Percentiles rank a stretch among this genome's conserved stretches.
Evolutionary conservation across 2,329 filamentous ascomycete genomes (phyloP).

Genomic region (Dryadomyces sulphureus): DNA sequence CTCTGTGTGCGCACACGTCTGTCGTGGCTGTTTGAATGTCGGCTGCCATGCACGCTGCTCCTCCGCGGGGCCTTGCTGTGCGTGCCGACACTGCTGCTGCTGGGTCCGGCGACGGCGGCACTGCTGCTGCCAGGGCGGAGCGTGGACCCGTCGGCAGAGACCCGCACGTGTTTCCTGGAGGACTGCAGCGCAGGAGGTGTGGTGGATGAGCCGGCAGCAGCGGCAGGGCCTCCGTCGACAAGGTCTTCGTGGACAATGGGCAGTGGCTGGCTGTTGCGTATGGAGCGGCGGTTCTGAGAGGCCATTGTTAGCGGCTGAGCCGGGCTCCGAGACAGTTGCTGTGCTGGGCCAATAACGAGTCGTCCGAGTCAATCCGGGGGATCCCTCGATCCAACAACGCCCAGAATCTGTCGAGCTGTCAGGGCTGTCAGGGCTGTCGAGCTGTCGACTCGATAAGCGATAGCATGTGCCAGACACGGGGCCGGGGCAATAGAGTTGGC

Average conservation of each 20-base stretch:
- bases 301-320: too few species aligned
- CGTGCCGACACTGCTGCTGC: background rate
- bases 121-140: background rate
- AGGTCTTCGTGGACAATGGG: conserved; percentile 24
- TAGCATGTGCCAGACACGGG: too few species aligned
- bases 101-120: background rate
- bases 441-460: too few species aligned
- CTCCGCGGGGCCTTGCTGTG: background rate
- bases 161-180: background rate
- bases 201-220: background rate
- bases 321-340: too few species aligned
- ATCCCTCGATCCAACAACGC: too few species aligned
- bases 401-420: too few species aligned
- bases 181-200: background rate
- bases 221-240: background rate
- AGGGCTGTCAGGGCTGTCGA: too few species aligned
- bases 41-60: background rate
- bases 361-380: too few species aligned
- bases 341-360: too few species aligned
- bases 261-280: conserved; percentile 17
- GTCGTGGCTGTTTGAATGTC: background rate
- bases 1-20: background rate
- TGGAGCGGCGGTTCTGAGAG: conserved; percentile 12
- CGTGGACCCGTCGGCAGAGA: background rate
- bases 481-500: background rate